Conservation (phyloP, 2,329 filamentous ascomycete species). For the Rugonectria rugulosa region DNA sequence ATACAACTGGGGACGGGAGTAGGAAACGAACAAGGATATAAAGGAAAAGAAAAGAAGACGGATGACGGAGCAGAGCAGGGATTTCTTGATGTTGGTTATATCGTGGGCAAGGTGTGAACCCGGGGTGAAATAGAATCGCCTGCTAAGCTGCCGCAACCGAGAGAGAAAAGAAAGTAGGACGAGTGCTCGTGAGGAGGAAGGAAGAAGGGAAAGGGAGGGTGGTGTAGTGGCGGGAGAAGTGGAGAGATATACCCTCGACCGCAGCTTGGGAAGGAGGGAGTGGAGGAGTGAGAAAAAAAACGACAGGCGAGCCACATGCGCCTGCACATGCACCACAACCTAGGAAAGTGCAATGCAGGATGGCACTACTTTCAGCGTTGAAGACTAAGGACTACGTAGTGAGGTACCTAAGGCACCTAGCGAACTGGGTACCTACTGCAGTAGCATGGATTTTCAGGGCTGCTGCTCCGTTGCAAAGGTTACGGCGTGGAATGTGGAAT, state of each 20-base stretch:
- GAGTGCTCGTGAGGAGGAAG: constrained; percentile 59
- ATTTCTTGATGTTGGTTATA: constrained; percentile 31
- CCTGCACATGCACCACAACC: too few relatives aligned
- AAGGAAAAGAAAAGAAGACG: constrained; percentile 56
- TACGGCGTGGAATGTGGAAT: too few relatives aligned
- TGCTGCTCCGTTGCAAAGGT: not conserved
- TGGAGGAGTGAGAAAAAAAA: constrained; percentile 15
- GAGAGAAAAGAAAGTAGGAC: constrained; percentile 65
- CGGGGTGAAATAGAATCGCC: constrained; percentile 54
- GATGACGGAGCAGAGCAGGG: constrained; percentile 58
- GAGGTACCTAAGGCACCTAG: too few relatives aligned
- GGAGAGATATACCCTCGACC: constrained; percentile 49
- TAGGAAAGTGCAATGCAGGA: too few relatives aligned
- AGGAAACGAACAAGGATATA: constrained; percentile 47
- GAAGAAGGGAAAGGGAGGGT: constrained; percentile 50
- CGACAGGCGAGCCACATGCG: not conserved
- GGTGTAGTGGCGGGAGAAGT: constrained; percentile 50
- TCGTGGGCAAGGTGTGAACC: constrained; percentile 9
- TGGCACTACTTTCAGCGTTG: too few relatives aligned
- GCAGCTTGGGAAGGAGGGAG: not conserved
- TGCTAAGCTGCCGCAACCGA: constrained; percentile 66
- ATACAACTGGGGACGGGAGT: constrained; percentile 23
- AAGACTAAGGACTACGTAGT: not conserved
- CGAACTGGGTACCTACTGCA: not conserved
- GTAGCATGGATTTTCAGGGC: not conserved